phyloP scores from a whole-genome alignment of 225 moss, liverwort and hornwort species.

The Bryoerythrophyllum caledonicum region DNA sequence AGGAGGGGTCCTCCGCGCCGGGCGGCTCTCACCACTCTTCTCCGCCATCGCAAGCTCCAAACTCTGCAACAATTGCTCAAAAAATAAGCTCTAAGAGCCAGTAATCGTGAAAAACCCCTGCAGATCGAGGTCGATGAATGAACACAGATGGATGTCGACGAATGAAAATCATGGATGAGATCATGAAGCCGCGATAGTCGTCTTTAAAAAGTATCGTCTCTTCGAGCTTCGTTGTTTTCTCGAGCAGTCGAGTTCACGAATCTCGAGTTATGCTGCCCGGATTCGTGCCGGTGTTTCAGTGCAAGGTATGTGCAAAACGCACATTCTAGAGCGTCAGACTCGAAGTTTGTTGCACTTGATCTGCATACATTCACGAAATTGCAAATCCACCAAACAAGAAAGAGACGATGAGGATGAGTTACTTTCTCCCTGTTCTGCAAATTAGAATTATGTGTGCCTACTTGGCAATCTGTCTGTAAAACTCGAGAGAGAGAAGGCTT shows the following conservation, averaged over 20 bases:
- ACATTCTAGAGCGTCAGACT: background rate
- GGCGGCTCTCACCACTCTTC: slow-evolving; percentile 12
- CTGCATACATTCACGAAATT: too few species aligned
- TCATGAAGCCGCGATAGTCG: too few species aligned
- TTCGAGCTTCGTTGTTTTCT: background rate
- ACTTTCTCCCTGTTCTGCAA: too few species aligned
- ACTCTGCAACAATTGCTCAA: background rate
- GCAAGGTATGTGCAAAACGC: too few species aligned
- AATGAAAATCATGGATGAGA: too few species aligned
- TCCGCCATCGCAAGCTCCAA: slow-evolving; percentile 30
- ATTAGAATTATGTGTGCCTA: background rate
- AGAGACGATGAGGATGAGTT: too few species aligned
- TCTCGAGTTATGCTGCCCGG: background rate
- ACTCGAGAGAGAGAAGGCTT: too few species aligned
- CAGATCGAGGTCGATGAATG: slow-evolving; percentile 7
- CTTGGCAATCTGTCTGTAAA: background rate
- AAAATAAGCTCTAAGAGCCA: background rate
- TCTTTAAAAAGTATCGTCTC: background rate
- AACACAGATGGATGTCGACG: too few species aligned
- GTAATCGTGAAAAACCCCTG: background rate
- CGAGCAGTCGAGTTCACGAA: background rate
- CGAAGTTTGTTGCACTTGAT: background rate
- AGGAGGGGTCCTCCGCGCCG: slow-evolving; percentile 35
- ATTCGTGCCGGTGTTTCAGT: background rate
- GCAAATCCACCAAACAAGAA: too few species aligned